These are phyloP conservation scores for Coriaria nepalensis DNA, from an alignment of 306 rosid species.

Conservation along the genomic window DNA sequence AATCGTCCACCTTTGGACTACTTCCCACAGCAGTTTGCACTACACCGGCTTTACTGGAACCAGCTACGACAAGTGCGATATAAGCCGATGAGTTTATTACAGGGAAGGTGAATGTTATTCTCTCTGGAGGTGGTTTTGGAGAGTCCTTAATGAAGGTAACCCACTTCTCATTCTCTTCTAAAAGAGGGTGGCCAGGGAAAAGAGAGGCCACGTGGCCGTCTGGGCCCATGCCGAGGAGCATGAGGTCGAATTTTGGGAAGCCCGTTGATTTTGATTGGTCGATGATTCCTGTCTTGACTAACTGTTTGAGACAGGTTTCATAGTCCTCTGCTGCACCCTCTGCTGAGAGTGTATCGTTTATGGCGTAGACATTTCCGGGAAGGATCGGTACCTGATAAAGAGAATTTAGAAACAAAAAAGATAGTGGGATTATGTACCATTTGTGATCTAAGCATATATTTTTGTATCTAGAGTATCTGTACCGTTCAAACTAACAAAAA, in stretches of 20 bases:
- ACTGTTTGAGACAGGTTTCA: slow-evolving; percentile 48
- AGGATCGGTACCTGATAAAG: slow-evolving; percentile 55
- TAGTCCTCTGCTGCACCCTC: slow-evolving; percentile 96
- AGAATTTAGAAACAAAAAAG: slow-evolving; percentile 6
- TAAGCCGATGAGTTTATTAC: slow-evolving; percentile 72
- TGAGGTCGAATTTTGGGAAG: slow-evolving; percentile 85
- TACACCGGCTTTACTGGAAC: slow-evolving; percentile 52
- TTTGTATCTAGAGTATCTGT: too few relatives aligned
- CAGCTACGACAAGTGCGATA: slow-evolving; percentile 58
- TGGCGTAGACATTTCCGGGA: slow-evolving; percentile 50
- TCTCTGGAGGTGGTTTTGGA: slow-evolving; percentile 87
- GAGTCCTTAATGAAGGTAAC: slow-evolving; percentile 71
- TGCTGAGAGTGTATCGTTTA: slow-evolving; percentile 62
- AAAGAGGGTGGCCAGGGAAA: slow-evolving; percentile 86
- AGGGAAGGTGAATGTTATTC: slow-evolving; percentile 79
- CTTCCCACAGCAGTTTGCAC: slow-evolving; percentile 46
- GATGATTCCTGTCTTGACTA: slow-evolving; percentile 40
- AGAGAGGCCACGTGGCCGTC: slow-evolving; percentile 95
- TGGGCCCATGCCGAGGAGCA: slow-evolving; percentile 97
- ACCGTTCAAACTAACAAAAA: too few relatives aligned
- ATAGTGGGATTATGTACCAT: not conserved
- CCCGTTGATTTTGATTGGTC: slow-evolving; percentile 36
- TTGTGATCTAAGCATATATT: too few relatives aligned
- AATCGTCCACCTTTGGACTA: slow-evolving; percentile 20
- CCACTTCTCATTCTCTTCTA: slow-evolving; percentile 66